A percentile compares a stretch with the other conserved stretches of the same genome.
These are phyloP conservation scores for Acanthamoeba culbertsoni DNA, from an alignment of 208 protist genomes.

Conservation along the genomic window DNA sequence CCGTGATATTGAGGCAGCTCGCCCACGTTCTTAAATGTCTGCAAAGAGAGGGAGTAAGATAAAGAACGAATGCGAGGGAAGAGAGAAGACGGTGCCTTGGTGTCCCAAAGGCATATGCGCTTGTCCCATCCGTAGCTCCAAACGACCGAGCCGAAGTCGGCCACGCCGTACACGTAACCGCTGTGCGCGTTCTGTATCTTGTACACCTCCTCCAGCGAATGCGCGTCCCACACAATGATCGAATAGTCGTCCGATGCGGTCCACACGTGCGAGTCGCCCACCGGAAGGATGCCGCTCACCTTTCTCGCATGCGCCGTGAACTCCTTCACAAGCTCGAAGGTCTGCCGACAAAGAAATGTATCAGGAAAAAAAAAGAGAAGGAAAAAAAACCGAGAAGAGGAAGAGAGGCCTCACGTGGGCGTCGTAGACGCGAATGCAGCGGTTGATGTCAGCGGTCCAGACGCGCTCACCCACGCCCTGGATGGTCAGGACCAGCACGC, in stretches of 20 bases:
- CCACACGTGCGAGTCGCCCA: slow-evolving; percentile 53
- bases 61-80: background rate
- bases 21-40: slow-evolving; percentile 42
- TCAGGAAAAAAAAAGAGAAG: background rate
- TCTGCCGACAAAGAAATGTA: background rate
- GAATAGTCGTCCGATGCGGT: slow-evolving; percentile 29
- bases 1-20: slow-evolving; percentile 11
- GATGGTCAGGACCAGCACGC: background rate
- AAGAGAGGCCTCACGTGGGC: background rate
- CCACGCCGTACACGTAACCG: slow-evolving; percentile 13
- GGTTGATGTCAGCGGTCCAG: slow-evolving; percentile 16
- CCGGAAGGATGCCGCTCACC: background rate
- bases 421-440: background rate
- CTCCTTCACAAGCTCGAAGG: slow-evolving; percentile 30
- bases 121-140: slow-evolving; percentile 48
- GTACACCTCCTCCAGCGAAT: background rate
- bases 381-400: background rate
- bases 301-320: background rate
- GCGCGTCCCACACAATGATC: slow-evolving; percentile 19
- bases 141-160: slow-evolving; percentile 18
- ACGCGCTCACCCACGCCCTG: background rate
- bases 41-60: background rate
- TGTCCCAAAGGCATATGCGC: slow-evolving; percentile 44
- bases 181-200: slow-evolving; percentile 26
- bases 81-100: background rate